Base-by-base conservation (phyloP, 306 rosid species). In the Datisca glomerata region DNA sequence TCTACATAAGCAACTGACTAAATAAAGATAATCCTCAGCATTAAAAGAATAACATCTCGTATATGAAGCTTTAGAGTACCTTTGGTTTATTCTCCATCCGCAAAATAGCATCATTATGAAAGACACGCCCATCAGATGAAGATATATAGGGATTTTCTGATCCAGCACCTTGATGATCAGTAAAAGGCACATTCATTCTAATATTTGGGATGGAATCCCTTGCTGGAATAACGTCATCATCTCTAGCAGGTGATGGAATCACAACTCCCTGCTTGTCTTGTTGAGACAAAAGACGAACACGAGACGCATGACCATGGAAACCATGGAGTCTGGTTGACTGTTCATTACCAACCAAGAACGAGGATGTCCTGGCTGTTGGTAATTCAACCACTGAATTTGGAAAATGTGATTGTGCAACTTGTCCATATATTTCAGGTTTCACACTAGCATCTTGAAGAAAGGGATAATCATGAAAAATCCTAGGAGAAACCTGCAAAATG, bases 81-180 rank as follows among this genome's bases (percentile, higher is more conserved):
- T 91, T 91, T 6, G 78, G 76, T 63, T 91, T 91, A 67, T 66
- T 80, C 49, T 89, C 93, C 67, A 68, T 57, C 69, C 79, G 63
- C 57, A 75, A 32, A 29, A 70, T 9, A 45, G 61, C 48, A 24
- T 80, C 91, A 6, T 64, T 66, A 9, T 68, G 71, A 18, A 33
- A 36, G 43, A 52, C 53, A 64, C 74, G 81, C 29, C 72, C 93
- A 72, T 71, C 63, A 16, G 86, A 54, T 50, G 49, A n/a, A n/a
- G n/a, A 38, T 27, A 71, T 34, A 58, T 65, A 65, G 2, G 78
- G 50, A 65, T 61, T 78, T 63, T 80, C 96, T 36, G 74, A 72
- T 8, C 70, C 77, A 61, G 50, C 50, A 59, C 49, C 47, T 46
- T 73, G 66, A 34, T 68, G 77, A 51, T 77, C 95, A 33, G 72